Evolutionary conservation across 768 basidiomycete species (phyloP).

Genomic region (Suillus subluteus): DNA sequence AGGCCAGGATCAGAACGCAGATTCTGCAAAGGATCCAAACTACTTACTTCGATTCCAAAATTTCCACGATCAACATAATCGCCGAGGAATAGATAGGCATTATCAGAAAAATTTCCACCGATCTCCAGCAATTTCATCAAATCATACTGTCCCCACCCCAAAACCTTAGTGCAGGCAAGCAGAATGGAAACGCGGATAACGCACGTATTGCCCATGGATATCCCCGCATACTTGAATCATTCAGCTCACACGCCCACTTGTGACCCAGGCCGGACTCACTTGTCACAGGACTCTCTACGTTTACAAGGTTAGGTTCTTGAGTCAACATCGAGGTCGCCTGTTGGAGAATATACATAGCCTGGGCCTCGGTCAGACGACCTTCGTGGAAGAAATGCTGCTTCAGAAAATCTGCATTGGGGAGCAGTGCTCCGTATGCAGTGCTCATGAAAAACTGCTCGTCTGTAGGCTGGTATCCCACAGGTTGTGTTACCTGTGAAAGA

Average conservation of each 20-base stretch:
- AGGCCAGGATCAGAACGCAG: slow-evolving; percentile 13
- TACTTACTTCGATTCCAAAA: slow-evolving; percentile 76
- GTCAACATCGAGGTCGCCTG: slow-evolving; percentile 67
- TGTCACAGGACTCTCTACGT: slow-evolving; percentile 88
- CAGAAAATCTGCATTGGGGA: slow-evolving; percentile 78
- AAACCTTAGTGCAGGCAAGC: slow-evolving; percentile 6
- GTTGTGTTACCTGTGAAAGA: slow-evolving; percentile 64
- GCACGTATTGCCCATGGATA: slow-evolving; percentile 96
- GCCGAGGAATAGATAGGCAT: slow-evolving; percentile 89
- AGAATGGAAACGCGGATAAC: slow-evolving; percentile 23
- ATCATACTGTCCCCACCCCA: slow-evolving; percentile 69
- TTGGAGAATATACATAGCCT: slow-evolving; percentile 83
- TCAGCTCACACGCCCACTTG: slow-evolving; percentile 15
- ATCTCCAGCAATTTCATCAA: slow-evolving; percentile 98
- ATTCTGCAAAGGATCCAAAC: neutral
- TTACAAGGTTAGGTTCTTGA: slow-evolving; percentile 83
- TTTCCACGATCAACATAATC: slow-evolving; percentile 98
- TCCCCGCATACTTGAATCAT: slow-evolving; percentile 82
- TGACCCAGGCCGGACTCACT: slow-evolving; percentile 52
- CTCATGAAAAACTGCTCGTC: slow-evolving; percentile 73
- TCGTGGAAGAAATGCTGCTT: slow-evolving; percentile 91
- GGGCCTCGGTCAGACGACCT: slow-evolving; percentile 79
- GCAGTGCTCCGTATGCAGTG: slow-evolving; percentile 53
- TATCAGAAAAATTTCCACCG: slow-evolving; percentile 84
- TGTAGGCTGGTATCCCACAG: slow-evolving; percentile 62